phyloP scores from a whole-genome alignment of 2,329 filamentous ascomycete genomes.

The Boeremia exigua region DNA sequence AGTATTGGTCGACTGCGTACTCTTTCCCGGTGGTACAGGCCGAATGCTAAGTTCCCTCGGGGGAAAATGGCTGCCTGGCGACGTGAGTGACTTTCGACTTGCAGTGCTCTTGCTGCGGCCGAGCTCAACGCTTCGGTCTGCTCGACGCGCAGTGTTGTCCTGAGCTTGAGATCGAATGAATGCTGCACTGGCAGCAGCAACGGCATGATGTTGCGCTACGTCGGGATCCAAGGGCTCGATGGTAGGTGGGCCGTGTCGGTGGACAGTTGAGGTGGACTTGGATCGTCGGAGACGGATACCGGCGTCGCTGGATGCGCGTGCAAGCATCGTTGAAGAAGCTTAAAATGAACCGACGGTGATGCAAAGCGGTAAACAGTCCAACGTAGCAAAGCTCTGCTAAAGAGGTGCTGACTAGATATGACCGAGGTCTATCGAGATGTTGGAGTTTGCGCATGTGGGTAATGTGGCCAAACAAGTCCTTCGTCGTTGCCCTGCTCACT shows the following conservation, averaged over 20 bases:
- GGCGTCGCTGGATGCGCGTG: slow-evolving; percentile 45
- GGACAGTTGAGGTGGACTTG: slow-evolving; percentile 44
- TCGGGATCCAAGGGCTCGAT: slow-evolving; percentile 35
- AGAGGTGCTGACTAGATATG: slow-evolving; percentile 28
- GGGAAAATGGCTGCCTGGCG: slow-evolving; percentile 48
- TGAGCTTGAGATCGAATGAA: slow-evolving; percentile 41
- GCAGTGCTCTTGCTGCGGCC: slow-evolving; percentile 42
- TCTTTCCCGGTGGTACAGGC: slow-evolving; percentile 26
- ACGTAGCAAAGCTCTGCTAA: slow-evolving; percentile 31
- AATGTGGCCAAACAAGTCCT: not conserved
- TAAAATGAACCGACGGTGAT: slow-evolving; percentile 18
- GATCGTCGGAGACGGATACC: slow-evolving; percentile 46
- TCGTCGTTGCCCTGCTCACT: not conserved
- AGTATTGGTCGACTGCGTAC: slow-evolving; percentile 11
- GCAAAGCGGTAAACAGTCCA: slow-evolving; percentile 27
- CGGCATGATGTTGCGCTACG: slow-evolving; percentile 43
- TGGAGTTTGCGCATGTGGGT: not conserved
- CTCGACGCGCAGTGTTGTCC: slow-evolving; percentile 20
- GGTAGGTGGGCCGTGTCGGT: slow-evolving; percentile 25
- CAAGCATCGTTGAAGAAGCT: slow-evolving; percentile 37
- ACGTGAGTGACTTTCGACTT: slow-evolving; percentile 40
- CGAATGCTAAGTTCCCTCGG: slow-evolving; percentile 39
- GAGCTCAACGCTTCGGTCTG: slow-evolving; percentile 28
- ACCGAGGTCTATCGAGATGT: slow-evolving; percentile 12
- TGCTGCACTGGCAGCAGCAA: slow-evolving; percentile 47